Evolutionary conservation across 1,284 basidiomycete species (phyloP).

Genomic region (Earliella scabrosa): DNA sequence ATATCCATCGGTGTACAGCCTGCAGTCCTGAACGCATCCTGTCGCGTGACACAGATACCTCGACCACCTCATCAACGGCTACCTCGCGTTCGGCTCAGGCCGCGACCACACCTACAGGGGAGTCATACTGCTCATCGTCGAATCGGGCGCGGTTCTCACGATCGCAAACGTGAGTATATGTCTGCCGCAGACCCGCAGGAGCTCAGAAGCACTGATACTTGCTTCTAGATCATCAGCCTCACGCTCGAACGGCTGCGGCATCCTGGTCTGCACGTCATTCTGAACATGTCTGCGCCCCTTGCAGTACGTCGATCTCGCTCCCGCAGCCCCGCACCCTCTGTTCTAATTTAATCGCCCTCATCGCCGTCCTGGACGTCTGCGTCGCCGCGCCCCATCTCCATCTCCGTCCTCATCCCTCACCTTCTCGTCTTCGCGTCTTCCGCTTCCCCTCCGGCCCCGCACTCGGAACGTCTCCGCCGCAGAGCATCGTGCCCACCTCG

Average conservation of each 20-base stretch:
- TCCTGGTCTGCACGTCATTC: slow-evolving; percentile 14
- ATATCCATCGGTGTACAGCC: too few relatives aligned
- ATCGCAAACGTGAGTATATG: slow-evolving; percentile 5
- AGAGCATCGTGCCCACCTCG: slow-evolving; percentile 12
- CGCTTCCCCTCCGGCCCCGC: background rate
- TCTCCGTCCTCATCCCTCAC: background rate
- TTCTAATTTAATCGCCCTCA: too few relatives aligned
- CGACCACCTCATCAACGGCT: slow-evolving; percentile 9
- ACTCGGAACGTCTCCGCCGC: too few relatives aligned
- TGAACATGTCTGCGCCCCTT: slow-evolving; percentile 7
- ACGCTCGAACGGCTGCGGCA: slow-evolving; percentile 3
- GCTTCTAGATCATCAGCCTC: slow-evolving; percentile 6
- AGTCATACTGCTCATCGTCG: slow-evolving; percentile 7
- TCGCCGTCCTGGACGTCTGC: too few relatives aligned
- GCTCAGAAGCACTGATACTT: too few relatives aligned
- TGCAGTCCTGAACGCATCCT: background rate
- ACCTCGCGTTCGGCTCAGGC: slow-evolving; percentile 1
- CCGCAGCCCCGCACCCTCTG: background rate
- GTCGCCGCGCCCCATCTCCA: too few relatives aligned
- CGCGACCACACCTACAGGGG: slow-evolving; percentile 4
- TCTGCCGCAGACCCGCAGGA: background rate
- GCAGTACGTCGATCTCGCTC: background rate
- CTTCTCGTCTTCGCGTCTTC: background rate
- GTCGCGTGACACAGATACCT: slow-evolving; percentile 1
- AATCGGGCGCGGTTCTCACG: slow-evolving; percentile 14